Evolutionary conservation across 2,329 filamentous ascomycete genomes (phyloP).

Genomic region (Geosmithia putterillii): DNA sequence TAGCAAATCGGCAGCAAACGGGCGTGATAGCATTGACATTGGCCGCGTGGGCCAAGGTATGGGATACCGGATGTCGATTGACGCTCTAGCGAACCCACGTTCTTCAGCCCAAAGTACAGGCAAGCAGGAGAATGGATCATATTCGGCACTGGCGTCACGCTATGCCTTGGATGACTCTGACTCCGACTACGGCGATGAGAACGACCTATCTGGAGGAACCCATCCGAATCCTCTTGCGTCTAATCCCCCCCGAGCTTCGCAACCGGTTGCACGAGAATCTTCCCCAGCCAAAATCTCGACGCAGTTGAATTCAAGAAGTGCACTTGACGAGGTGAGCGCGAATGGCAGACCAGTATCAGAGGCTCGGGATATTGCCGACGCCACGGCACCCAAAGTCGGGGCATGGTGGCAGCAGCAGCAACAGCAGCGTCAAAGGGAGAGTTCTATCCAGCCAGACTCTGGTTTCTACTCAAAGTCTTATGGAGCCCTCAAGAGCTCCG

Average conservation of each 20-base stretch:
- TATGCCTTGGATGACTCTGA: conserved; percentile 29
- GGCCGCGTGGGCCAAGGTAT: conserved; percentile 33
- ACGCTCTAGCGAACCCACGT: conserved; percentile 41
- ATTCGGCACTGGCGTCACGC: conserved; percentile 32
- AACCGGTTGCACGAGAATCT: conserved; percentile 8
- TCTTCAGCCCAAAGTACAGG: conserved; percentile 33
- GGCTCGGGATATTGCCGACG: conserved; percentile 33
- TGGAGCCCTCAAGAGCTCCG: conserved; percentile 39
- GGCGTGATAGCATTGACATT: conserved; percentile 4
- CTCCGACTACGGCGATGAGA: conserved; percentile 25
- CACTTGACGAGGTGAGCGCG: conserved; percentile 31
- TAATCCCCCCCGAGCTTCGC: conserved; percentile 24
- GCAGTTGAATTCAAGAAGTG: conserved; percentile 6
- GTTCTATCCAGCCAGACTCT: conserved; percentile 35
- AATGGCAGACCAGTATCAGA: conserved; percentile 30
- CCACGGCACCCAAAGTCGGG: conserved; percentile 7
- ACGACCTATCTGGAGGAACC: conserved; percentile 12
- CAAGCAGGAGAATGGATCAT: conserved; percentile 20
- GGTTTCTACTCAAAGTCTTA: conserved; percentile 45
- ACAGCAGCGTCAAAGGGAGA: conserved; percentile 15
- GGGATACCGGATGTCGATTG: conserved; percentile 41
- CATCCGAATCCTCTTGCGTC: conserved; percentile 42
- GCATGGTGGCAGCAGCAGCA: not conserved
- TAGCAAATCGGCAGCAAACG: conserved; percentile 10
- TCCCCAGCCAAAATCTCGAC: conserved; percentile 2